Percentiles rank a stretch among this genome's conserved stretches.
Evolutionary conservation across 2,329 filamentous ascomycete species (phyloP).

Genomic region (Samsoniella hepiali): DNA sequence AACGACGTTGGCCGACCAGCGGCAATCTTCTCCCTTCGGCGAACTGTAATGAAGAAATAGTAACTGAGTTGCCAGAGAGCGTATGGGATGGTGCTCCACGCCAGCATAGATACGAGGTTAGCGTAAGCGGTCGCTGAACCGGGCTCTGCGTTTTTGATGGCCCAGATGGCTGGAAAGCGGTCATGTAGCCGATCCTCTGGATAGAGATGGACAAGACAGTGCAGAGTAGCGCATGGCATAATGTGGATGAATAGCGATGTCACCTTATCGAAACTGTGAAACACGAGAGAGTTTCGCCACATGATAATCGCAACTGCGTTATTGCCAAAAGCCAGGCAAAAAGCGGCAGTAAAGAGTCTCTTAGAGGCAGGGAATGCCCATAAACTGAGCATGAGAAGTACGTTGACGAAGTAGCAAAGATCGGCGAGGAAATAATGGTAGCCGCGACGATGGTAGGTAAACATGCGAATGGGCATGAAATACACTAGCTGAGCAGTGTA

Average conservation of each 20-base stretch:
- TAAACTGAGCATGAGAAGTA: conserved; percentile 75
- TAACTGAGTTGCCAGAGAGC: conserved; percentile 89
- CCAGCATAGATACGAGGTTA: conserved; percentile 75
- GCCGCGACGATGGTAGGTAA: conserved; percentile 84
- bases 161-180: conserved; percentile 81
- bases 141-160: conserved; percentile 66
- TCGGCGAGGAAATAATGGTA: conserved; percentile 98
- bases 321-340: conserved; percentile 91
- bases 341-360: conserved; percentile 85
- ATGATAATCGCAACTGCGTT: conserved; percentile 97
- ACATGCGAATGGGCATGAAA: conserved; percentile 95
- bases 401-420: conserved; percentile 96
- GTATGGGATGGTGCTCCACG: conserved; percentile 93
- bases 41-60: conserved; percentile 92
- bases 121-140: conserved; percentile 78
- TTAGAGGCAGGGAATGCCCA: conserved; percentile 92
- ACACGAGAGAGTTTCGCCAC: conserved; percentile 98
- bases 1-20: conserved; percentile 94
- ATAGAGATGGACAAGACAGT: conserved; percentile 85
- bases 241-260: conserved; percentile 99
- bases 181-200: conserved; percentile 60
- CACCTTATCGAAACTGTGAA: conserved; percentile 97
- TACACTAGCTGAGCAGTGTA: conserved; percentile 84
- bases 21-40: conserved; percentile 91
- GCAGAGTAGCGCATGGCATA: conserved; percentile 92